These are phyloP conservation scores for Daldinia sp. DNA, from an alignment of 2,329 filamentous ascomycete genomes.

Conservation along the genomic window DNA sequence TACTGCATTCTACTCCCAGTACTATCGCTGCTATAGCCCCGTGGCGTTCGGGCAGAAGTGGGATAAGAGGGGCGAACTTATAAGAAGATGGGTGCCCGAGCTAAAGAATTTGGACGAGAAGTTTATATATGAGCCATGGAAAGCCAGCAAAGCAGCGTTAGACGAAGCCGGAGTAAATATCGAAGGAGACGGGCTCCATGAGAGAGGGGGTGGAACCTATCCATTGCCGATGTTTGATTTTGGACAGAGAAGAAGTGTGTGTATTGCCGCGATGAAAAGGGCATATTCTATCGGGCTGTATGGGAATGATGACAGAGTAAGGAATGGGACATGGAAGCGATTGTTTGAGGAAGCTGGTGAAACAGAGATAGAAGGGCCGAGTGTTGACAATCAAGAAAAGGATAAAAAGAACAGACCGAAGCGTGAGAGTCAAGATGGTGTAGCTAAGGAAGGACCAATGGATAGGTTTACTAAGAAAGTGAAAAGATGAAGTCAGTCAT, in stretches of 20 bases:
- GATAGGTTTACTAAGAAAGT: slow-evolving; percentile 46
- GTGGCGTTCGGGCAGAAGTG: slow-evolving; percentile 78
- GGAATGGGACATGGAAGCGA: slow-evolving; percentile 65
- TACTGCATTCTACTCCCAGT: slow-evolving; percentile 77
- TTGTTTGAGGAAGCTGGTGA: slow-evolving; percentile 54
- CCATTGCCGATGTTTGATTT: slow-evolving; percentile 85
- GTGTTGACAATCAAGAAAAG: slow-evolving; percentile 35
- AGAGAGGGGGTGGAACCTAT: slow-evolving; percentile 61
- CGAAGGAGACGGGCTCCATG: slow-evolving; percentile 57
- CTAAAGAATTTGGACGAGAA: slow-evolving; percentile 68
- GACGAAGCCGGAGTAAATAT: slow-evolving; percentile 70
- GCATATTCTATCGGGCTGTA: slow-evolving; percentile 72
- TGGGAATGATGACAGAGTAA: slow-evolving; percentile 68
- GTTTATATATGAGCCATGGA: slow-evolving; percentile 84
- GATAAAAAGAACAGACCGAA: slow-evolving; percentile 21
- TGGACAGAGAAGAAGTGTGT: slow-evolving; percentile 65
- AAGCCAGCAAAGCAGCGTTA: slow-evolving; percentile 72
- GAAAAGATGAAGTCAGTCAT: slow-evolving; percentile 28
- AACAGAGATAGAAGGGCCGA: slow-evolving; percentile 52
- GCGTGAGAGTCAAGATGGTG: slow-evolving; percentile 33
- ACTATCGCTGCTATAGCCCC: slow-evolving; percentile 74
- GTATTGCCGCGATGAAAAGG: slow-evolving; percentile 73
- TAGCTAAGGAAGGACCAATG: slow-evolving; percentile 44
- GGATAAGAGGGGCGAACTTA: slow-evolving; percentile 72
- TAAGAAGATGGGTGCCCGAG: slow-evolving; percentile 73